Base-by-base conservation (phyloP, 169 alveolate genomes). In the Cryptosporidium meleagridis region DNA sequence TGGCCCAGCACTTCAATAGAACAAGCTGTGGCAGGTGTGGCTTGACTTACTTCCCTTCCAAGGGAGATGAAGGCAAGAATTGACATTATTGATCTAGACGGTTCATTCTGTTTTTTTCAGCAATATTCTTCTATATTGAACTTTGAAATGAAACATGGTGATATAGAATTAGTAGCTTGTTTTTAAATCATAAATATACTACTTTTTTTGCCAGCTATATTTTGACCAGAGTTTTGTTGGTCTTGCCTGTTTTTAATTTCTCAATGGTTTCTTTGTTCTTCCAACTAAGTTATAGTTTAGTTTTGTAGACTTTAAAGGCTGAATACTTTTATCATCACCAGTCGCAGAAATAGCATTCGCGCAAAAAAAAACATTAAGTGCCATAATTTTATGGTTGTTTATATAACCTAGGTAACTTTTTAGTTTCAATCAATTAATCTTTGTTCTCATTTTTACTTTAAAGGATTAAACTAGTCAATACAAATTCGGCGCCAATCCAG, bases 1-100 rank as follows among this genome's bases (percentile, higher is more conserved):
- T 98, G 99, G 99, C 99, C 31, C 95, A 97, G 85, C 99, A 98
- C 95, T 95, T 94, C 94, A 97, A 98, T 96, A 97, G 99, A 93
- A 96, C 96, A 86, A 97, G 97, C 95, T 98, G 99, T 94, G 99
- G 99, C 61, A 97, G 97, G 92, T 97, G 99, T 94, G 98, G 98
- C 70, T 93, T 95, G 80, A 97, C 99, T 29, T 95, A 95, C 93
- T 93, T 94, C 85, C 89, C 89, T 26, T 59, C 89, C 2, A 80
- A 80, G 33, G 75, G 89, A 26, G 89, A 80, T 39, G 75, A 80
- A n/a, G 35, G 52, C 58, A 70, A 70, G 41, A 70, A 70, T 45
- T 70, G 23, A 70, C 12, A 37, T n/a, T 33, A 35, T 33, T 31
- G 41, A 29, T 65, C 51, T 29, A 31, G 51, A 59, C 44, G 8